Evolutionary conservation across 2,329 filamentous ascomycete species (phyloP).

Genomic region (Botrytis porri): DNA sequence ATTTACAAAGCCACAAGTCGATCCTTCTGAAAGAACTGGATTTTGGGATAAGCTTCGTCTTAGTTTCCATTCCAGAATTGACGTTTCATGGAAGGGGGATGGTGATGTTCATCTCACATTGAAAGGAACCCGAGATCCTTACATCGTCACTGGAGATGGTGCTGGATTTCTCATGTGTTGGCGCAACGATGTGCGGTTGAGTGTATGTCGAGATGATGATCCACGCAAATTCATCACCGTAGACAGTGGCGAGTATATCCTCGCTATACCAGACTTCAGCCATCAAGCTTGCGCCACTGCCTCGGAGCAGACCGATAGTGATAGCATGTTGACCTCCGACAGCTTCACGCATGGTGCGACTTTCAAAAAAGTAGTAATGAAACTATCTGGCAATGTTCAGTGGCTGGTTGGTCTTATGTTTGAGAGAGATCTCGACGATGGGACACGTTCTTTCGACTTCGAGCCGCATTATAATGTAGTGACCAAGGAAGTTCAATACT

Average conservation of each 20-base stretch:
- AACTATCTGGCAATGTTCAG: slow-evolving; percentile 91
- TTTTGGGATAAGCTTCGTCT: slow-evolving; percentile 99
- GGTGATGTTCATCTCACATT: slow-evolving; percentile 92
- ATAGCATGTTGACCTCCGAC: slow-evolving; percentile 54
- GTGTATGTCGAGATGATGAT: slow-evolving; percentile 79
- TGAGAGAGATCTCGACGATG: slow-evolving; percentile 72
- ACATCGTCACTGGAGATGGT: slow-evolving; percentile 86
- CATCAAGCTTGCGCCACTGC: slow-evolving; percentile 67
- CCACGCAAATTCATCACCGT: slow-evolving; percentile 94
- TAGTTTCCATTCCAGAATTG: slow-evolving; percentile 87
- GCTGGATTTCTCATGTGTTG: slow-evolving; percentile 98
- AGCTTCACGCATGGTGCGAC: slow-evolving; percentile 70
- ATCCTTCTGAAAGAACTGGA: slow-evolving; percentile 88
- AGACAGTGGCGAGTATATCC: slow-evolving; percentile 89
- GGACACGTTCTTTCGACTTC: slow-evolving; percentile 79
- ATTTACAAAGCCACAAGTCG: slow-evolving; percentile 92
- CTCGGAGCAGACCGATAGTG: slow-evolving; percentile 53
- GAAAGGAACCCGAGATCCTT: slow-evolving; percentile 90
- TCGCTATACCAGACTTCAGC: slow-evolving; percentile 92
- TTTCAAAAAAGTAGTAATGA: slow-evolving; percentile 99
- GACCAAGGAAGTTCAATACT: slow-evolving; percentile 74
- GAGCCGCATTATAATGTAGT: slow-evolving; percentile 89
- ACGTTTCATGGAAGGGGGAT: slow-evolving; percentile 88
- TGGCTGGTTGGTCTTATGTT: slow-evolving; percentile 92
- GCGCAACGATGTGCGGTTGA: slow-evolving; percentile 89